Evolutionary conservation across 441 rosid species (phyloP), one percentile per base, ranked within the genome.

Genomic region (Aquilaria agallochum): DNA sequence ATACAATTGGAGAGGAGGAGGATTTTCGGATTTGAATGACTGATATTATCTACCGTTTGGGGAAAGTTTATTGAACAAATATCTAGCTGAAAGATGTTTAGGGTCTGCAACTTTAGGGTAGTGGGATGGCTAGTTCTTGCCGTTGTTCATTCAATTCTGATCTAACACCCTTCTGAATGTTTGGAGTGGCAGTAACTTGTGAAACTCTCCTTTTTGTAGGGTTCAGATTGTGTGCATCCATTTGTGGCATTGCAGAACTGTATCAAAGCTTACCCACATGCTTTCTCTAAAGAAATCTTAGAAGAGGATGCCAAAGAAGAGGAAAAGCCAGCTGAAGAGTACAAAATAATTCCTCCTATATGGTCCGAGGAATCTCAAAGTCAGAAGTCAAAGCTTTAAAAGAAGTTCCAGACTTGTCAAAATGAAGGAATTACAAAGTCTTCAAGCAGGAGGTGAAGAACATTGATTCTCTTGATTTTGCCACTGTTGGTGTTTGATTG

Each of bases 201-300:
- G 20, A 50, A 47, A 49, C 7, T 58, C 36, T 52, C 32, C 11
- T 48, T 12, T 40, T 67, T 59, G 53, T 73, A 94, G 95, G 97
- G 97, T 56, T 85, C 97, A 47, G 95, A 94, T 63, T 90, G 98
- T 31, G 85, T 90, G 61, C 71, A 76, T 62, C 93, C 93, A 9
- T 90, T 94, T 53, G 81, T 94, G 52, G 90, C 96, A 40, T 77
- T 94, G 77, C 98, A 90, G 76, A 78, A 66, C 59, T 90, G 97
- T 70, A 83, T 94, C 52, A 89, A 89, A 77, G 82, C 72, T 4
- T 83, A 90, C 53, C 97, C 97, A 0, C 59, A 67, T 53, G 93
- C 92, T 55, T 94, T 90, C 74, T 75, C 94, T 2, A 80, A 80
- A 69, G 83, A 80, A 9, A 70, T 77, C 66, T 55, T 69, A 47